Evolutionary conservation across 106 monocot species (phyloP), one percentile per base, ranked within the genome.

Genomic region (Dioscorea zingiberensis): DNA sequence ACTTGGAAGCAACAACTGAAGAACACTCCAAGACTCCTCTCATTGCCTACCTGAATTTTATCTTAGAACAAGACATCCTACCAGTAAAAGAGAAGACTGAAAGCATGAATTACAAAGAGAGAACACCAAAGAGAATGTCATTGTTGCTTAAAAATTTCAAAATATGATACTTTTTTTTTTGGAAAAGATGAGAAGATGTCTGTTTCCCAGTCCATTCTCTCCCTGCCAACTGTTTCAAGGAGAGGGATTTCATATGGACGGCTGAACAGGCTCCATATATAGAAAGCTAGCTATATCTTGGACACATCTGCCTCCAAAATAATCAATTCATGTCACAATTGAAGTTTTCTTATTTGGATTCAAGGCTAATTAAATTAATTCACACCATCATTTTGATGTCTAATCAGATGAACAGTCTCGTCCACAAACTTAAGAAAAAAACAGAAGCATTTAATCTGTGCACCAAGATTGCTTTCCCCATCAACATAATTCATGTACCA

Each of bases 141-240:
- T 17, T 68, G 19, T 25, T 75, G 75, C 75, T 69, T 56, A 75
- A 68, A 69, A 70, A 69, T 70, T 67, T 60, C 25, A 4, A 14
- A n/a, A n/a, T n/a, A n/a, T 46, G 46, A 13, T 26, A 14, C 44
- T 55, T 25, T 13, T 47, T 27, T 28, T 13, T 13, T 21, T 51
- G 32, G 24, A 66, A 53, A 58, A 28, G 58, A 66, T 60, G 7
- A 19, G 25, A 12, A 19, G 51, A 51, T 13, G 26, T 58, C 38
- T 21, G 23, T 27, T 10, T 26, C n/a, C 28, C 21, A n/a, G 4
- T 46, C 32, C 3, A 22, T 69, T n/a, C 28, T 25, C 30, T n/a
- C 9, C 11, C 10, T 51, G 65, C 65, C 77, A 67, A 60, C 65
- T 77, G 76, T 32, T 57, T 55, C 8, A 32, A 51, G 10, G 3